These are phyloP conservation scores for Peronospora farinosa DNA, from an alignment of 352 stramenopile species.

Conservation along the genomic window DNA sequence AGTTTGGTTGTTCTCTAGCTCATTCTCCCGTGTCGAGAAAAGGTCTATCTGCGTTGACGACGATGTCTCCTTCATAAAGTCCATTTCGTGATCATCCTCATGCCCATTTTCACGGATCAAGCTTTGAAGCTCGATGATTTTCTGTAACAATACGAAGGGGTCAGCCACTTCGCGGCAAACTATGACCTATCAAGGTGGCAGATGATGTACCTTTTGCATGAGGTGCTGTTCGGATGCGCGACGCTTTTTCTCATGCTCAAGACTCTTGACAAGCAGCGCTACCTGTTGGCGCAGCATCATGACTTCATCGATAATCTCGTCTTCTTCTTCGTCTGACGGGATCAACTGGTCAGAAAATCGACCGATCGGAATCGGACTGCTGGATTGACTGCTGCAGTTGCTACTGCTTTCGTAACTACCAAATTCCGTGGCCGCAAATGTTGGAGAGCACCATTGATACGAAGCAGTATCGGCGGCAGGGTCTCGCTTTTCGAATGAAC, in stretches of 20 bases:
- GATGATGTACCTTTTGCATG: conserved; percentile 47
- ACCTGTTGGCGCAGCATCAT: conserved; percentile 49
- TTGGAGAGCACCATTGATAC: conserved; percentile 20
- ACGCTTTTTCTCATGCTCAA: conserved; percentile 66
- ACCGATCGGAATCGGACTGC: conserved; percentile 21
- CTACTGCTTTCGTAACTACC: conserved; percentile 26
- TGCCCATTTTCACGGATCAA: conserved; percentile 49
- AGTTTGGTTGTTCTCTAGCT: conserved; percentile 23
- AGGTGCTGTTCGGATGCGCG: conserved; percentile 54
- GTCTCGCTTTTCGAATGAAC: conserved; percentile 16
- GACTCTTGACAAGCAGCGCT: conserved; percentile 42
- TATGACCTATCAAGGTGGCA: conserved; percentile 1
- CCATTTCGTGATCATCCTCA: conserved; percentile 30
- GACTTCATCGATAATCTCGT: conserved; percentile 32
- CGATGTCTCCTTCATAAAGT: conserved; percentile 4
- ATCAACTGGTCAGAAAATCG: conserved; percentile 19
- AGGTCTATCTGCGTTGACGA: conserved; percentile 3
- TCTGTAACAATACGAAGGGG: conserved; percentile 22
- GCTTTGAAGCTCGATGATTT: conserved; percentile 69
- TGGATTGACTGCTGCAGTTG: conserved; percentile 27
- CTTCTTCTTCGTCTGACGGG: conserved; percentile 28
- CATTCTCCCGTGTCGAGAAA: conserved; percentile 12
- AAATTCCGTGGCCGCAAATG: conserved; percentile 17
- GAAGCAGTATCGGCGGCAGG: conserved; percentile 19
- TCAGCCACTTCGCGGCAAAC: background rate